A percentile compares a stretch with the other conserved stretches of the same genome.
phyloP scores from a whole-genome alignment of 2,329 filamentous ascomycete species.

The Shiraia sp. region DNA sequence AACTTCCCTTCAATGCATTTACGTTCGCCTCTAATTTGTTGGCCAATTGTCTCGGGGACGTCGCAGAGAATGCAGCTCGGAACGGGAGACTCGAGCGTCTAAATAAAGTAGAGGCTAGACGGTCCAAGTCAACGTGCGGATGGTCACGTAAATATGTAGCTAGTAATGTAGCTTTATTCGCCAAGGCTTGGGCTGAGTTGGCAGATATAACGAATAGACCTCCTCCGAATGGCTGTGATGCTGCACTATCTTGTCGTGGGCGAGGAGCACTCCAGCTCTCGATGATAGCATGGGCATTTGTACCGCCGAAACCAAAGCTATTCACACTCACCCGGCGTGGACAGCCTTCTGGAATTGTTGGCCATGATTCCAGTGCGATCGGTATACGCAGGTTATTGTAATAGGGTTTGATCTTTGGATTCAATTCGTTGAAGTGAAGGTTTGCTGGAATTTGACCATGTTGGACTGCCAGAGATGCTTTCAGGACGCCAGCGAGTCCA shows the following conservation, averaged over 20 bases:
- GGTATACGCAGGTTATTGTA: conserved; percentile 14
- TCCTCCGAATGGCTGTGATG: neutral
- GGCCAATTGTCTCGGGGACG: too few relatives aligned
- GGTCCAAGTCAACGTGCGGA: too few relatives aligned
- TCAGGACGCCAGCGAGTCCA: conserved; percentile 45
- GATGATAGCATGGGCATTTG: conserved; percentile 30
- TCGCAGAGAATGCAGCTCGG: too few relatives aligned
- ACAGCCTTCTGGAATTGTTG: conserved; percentile 1
- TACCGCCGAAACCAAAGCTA: conserved; percentile 29
- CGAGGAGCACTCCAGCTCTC: too few relatives aligned
- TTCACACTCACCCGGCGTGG: conserved; percentile 22
- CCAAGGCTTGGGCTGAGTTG: too few relatives aligned
- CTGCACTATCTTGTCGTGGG: too few relatives aligned
- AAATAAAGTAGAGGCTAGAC: too few relatives aligned
- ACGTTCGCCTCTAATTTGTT: neutral
- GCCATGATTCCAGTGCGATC: conserved; percentile 12
- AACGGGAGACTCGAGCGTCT: too few relatives aligned
- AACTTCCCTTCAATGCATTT: neutral
- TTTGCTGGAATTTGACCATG: conserved; percentile 38
- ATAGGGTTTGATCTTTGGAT: conserved; percentile 29
- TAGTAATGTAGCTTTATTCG: too few relatives aligned
- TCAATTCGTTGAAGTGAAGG: conserved; percentile 38
- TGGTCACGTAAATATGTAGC: too few relatives aligned
- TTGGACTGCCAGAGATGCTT: conserved; percentile 38
- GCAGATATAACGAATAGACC: too few relatives aligned